Evolutionary conservation across 2,329 filamentous ascomycete species (phyloP), one percentile per base, ranked within the genome.

Genomic region (Colletotrichum tamarilloi): DNA sequence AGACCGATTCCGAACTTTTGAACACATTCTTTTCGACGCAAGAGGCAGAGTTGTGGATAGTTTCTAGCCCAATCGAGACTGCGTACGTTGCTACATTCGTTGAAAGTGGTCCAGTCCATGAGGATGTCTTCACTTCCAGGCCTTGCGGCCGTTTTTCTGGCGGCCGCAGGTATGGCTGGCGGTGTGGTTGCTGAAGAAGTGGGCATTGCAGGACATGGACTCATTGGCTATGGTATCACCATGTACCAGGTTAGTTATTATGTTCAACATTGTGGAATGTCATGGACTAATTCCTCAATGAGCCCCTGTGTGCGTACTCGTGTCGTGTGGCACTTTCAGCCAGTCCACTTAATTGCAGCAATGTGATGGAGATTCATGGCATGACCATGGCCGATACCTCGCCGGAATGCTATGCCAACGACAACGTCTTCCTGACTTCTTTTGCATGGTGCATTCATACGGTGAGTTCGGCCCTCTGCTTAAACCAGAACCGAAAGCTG

Each of bases 141-240:
- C 7, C 8, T 24, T 38, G 4, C 14, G 19, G 14, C n/a, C 19
- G 57, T 5, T 24, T 3, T 59, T 14, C 16, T 59, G 3, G 9
- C 12, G 9, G 57, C n/a, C 6, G 19, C 19, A 59, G 5, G 24
- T 11, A 24, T 35, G 19, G 11, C 35, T 14, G 19, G 11, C 22
- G 57, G 57, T 16, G 57, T 59, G n/a, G 5, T 8, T 24, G 49
- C 58, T 9, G 32, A n/a, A 3, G 60, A 65, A 6, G n/a, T 57
- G 26, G 67, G 38, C 14, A 16, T 46, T 6, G 1, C 38, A 65
- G 78, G 78, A 2, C 68, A 60, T 4, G 82, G 82, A 46, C 68
- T 83, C 22, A 80, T 84, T 42, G 82, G 82, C 62, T 79, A 77
- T 71, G 81, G 82, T 14, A 83, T 81, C 67, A 79, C 77, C 0